These are phyloP conservation scores for Pyrus betulifolia DNA, from an alignment of 306 rosid genomes.

Conservation along the genomic window DNA sequence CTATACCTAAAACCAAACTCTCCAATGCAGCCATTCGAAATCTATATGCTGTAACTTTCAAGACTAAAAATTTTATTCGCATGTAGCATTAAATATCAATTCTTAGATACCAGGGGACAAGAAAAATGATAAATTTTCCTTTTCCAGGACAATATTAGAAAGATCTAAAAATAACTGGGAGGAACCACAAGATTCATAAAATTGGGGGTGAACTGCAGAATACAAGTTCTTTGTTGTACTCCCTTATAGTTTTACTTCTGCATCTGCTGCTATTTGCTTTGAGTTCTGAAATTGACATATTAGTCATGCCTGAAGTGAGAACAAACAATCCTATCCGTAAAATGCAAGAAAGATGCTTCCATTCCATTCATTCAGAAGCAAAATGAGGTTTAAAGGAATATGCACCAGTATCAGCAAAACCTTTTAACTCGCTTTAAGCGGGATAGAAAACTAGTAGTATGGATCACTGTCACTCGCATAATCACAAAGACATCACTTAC, in stretches of 20 bases:
- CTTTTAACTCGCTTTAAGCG: background rate
- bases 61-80: background rate
- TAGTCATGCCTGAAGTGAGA: constrained; percentile 17
- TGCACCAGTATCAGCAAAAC: background rate
- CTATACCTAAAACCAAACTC: too few species aligned
- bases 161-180: background rate
- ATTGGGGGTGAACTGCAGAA: background rate
- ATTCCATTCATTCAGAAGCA: constrained; percentile 1
- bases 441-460: constrained; percentile 9
- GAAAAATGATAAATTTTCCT: background rate
- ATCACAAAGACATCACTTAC: constrained; percentile 63
- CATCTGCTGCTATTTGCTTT: background rate
- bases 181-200: background rate
- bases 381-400: background rate
- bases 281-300: background rate
- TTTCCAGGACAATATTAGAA: background rate
- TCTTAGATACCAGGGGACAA: background rate
- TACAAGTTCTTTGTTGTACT: background rate
- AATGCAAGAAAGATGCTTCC: background rate
- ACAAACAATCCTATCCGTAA: background rate
- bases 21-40: background rate
- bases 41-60: background rate
- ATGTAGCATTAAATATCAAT: background rate
- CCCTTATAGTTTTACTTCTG: background rate
- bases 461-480: constrained; percentile 45